A percentile compares a stretch with the other conserved stretches of the same genome.
Conservation (phyloP, 2,329 filamentous ascomycete species). For the Calonectria crousiana region DNA sequence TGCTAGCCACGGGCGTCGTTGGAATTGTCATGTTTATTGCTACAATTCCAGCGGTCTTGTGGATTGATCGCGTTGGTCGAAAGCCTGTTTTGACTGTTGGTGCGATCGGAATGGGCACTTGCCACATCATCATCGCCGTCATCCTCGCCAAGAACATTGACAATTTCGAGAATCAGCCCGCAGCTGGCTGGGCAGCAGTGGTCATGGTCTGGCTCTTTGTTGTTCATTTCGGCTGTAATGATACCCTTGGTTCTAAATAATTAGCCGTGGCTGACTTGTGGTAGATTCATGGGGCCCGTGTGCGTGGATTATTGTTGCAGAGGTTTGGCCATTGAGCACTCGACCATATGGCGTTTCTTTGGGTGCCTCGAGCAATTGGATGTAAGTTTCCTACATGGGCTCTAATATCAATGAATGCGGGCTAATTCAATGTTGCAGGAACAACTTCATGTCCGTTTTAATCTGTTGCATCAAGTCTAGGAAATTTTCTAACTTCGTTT, state of each 20-base stretch:
- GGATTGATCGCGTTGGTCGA: constrained; percentile 73
- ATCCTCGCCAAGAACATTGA: constrained; percentile 75
- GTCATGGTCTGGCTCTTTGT: constrained; percentile 81
- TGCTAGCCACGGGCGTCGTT: constrained; percentile 78
- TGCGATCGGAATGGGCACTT: constrained; percentile 76
- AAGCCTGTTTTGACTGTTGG: constrained; percentile 73
- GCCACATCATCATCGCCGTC: constrained; percentile 78
- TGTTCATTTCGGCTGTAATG: constrained; percentile 73
- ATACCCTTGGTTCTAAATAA: rapidly evolving
- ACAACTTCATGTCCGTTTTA: constrained; percentile 63
- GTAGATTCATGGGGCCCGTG: constrained; percentile 77
- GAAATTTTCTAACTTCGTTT: not conserved
- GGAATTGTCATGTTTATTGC: constrained; percentile 78
- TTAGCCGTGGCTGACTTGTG: not conserved
- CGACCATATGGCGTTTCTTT: constrained; percentile 79
- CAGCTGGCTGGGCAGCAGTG: constrained; percentile 77
- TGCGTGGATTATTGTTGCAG: constrained; percentile 80
- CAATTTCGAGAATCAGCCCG: constrained; percentile 67
- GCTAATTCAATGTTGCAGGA: constrained; percentile 44
- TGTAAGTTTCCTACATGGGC: constrained; percentile 41
- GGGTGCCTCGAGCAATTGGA: constrained; percentile 75
- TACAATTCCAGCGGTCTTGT: constrained; percentile 75
- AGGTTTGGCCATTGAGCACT: constrained; percentile 79
- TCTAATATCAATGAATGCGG: rapidly evolving
- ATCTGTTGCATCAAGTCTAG: rapidly evolving